Percentiles rank a stretch among this genome's conserved stretches.
Conservation (phyloP, 176 grass and related monocot genomes). For the Oryza coarctata region DNA sequence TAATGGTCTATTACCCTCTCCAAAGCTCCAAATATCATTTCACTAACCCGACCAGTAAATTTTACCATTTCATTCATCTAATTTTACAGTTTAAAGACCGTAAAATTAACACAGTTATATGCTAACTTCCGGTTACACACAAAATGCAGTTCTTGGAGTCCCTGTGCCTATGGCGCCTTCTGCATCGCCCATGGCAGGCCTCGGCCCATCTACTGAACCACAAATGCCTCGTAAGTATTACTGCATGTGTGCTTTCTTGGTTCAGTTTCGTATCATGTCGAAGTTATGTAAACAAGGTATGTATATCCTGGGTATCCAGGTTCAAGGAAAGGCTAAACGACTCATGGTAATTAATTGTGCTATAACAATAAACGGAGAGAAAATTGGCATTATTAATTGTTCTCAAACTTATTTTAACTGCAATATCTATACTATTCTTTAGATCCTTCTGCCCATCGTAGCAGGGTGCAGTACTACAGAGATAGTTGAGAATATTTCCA, state of each 20-base stretch:
- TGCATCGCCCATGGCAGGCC: slow-evolving; percentile 31
- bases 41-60: background rate
- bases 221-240: slow-evolving; percentile 43
- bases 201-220: slow-evolving; percentile 39
- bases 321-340: background rate
- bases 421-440: background rate
- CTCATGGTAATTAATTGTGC: background rate
- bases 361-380: background rate
- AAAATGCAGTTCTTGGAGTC: slow-evolving; percentile 58
- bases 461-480: too few species aligned
- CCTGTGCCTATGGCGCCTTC: slow-evolving; percentile 51
- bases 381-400: too few species aligned
- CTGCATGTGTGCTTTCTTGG: background rate
- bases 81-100: background rate
- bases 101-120: background rate
- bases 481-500: too few species aligned
- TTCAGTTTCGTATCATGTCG: background rate
- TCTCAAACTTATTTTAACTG: background rate
- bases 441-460: background rate
- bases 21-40: background rate
- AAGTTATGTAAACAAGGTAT: too few species aligned
- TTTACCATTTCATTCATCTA: background rate
- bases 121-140: background rate
- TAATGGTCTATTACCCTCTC: background rate
- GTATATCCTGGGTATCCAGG: too few species aligned